phyloP scores from a whole-genome alignment of 1,284 basidiomycete genomes.

The Cutaneotrichosporon daszewskae region DNA sequence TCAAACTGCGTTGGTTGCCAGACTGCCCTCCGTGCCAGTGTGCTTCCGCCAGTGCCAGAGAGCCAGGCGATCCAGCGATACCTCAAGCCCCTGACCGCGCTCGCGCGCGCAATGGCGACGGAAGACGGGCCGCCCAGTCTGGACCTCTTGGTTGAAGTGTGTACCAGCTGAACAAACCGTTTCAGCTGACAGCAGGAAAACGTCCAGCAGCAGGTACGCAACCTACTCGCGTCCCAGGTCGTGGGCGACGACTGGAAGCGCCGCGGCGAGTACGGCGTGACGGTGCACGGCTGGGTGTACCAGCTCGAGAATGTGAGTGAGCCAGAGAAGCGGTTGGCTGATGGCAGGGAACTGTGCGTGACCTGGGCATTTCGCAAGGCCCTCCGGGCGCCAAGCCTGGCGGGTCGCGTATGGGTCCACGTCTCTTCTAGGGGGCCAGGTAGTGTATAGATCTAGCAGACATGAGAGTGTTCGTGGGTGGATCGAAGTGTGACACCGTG shows the following conservation, averaged over 20 bases:
- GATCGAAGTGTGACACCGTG: no score
- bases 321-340: neutral
- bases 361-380: conserved; percentile 38
- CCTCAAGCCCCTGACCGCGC: conserved; percentile 33
- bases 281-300: conserved; percentile 45
- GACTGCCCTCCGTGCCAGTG: conserved; percentile 38
- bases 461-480: no score
- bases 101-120: conserved; percentile 31
- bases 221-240: conserved; percentile 34
- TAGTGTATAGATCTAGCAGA: no score
- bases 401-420: conserved; percentile 11
- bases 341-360: conserved; percentile 37
- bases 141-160: conserved; percentile 40
- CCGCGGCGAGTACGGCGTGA: conserved; percentile 36
- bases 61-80: conserved; percentile 39
- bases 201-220: conserved; percentile 42
- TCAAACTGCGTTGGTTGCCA: conserved; percentile 45
- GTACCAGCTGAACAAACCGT: conserved; percentile 5
- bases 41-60: conserved; percentile 31
- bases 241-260: conserved; percentile 40
- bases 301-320: conserved; percentile 44
- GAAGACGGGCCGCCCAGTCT: conserved; percentile 37
- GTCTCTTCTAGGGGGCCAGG: no score
- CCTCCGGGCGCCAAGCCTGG: conserved; percentile 29
- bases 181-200: conserved; percentile 24